These are phyloP conservation scores for Leptodontidium sp. DNA, from an alignment of 2,329 filamentous ascomycete species.

Conservation along the genomic window DNA sequence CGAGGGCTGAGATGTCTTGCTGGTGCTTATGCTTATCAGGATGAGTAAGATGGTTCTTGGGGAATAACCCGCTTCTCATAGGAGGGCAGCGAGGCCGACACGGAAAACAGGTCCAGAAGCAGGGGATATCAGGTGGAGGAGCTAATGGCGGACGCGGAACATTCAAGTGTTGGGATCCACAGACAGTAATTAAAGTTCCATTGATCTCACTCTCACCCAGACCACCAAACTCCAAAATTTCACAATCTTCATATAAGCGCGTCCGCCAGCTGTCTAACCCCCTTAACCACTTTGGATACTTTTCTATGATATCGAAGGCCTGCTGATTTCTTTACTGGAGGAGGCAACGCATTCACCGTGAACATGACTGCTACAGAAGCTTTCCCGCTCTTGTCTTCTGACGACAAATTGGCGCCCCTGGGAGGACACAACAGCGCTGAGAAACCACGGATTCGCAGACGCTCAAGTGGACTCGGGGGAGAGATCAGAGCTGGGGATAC, in stretches of 20 bases:
- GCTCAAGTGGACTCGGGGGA: constrained; percentile 57
- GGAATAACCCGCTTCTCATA: too few species aligned
- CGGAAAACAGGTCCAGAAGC: not conserved
- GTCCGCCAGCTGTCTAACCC: not conserved
- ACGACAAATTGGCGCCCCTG: constrained; percentile 40
- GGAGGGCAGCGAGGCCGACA: not conserved
- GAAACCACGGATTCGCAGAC: constrained; percentile 49
- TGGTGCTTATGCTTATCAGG: not conserved
- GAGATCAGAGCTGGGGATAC: constrained; percentile 59
- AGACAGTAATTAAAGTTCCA: not conserved
- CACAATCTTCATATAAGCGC: constrained; percentile 14
- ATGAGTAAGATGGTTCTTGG: not conserved
- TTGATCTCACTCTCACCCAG: constrained; percentile 8
- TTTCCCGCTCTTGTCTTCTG: constrained; percentile 41
- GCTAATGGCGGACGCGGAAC: constrained; percentile 5
- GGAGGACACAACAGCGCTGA: constrained; percentile 32
- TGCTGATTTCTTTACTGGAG: constrained; percentile 18
- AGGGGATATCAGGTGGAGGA: not conserved
- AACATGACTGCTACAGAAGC: constrained; percentile 39
- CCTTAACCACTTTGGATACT: constrained; percentile 10
- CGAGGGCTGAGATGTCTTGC: constrained; percentile 11
- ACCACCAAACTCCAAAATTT: constrained; percentile 11
- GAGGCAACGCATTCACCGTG: not conserved
- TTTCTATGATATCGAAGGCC: constrained; percentile 9
- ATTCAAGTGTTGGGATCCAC: constrained; percentile 3